Evolutionary conservation across 257 asterid species (phyloP), one percentile per base, ranked within the genome.

Genomic region (Nicotiana tabacum): DNA sequence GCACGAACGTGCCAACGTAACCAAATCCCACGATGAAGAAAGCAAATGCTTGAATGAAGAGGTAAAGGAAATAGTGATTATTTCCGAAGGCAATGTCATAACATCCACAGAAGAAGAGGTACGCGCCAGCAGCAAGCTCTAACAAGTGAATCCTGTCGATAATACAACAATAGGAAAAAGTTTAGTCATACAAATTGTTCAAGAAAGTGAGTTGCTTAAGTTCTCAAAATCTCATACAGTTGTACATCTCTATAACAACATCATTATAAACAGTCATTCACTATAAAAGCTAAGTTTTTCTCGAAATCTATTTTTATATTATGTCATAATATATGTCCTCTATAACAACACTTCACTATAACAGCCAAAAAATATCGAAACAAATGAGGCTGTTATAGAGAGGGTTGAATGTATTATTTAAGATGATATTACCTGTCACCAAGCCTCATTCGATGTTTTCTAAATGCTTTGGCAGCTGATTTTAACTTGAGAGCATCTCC

Each of bases 21-120:
- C 98, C 97, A 77, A 93, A 90, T 72, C 99, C 99, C 77, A 84
- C 85, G 78, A 95, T 68, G 86, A 92, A 91, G 89, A 95, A 95
- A 67, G 98, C 95, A 0, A 87, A 11, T 4, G 98, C 88, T 82
- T 93, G 99, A 3, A 86, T 55, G 87, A 87, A 93, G 27, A 95
- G 95, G 89, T 86, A 95, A 55, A 93, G 82, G 89, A 78, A 93
- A 24, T 77, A 91, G 85, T 87, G 93, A 70, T 91, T 90, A 11
- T 62, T 88, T 80, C 99, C 99, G 2, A 90, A 90, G 3, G 88
- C 87, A 51, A 93, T 46, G 90, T 91, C 94, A 27, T 95, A 93
- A 82, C 95, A 91, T 30, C 94, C 98, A 15, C 98, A 93, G 80
- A 93, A 87, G 89, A 95, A 89, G 61, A 95, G 94, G 92, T 87